These are phyloP conservation scores for Camellia oleifera DNA, from an alignment of 179 eudicot species.

Conservation along the genomic window DNA sequence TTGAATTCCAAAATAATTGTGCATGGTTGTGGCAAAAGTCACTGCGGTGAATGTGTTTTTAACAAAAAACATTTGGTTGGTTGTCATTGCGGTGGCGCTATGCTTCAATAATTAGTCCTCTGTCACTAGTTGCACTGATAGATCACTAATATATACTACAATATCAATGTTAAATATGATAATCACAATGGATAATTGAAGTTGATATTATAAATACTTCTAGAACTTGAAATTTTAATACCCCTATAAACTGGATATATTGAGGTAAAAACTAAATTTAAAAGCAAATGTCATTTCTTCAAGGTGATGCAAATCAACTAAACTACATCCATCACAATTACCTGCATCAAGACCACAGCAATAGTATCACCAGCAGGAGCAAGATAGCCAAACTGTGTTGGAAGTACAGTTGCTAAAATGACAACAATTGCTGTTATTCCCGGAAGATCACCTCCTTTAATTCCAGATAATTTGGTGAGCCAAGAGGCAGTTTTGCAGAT, in stretches of 20 bases:
- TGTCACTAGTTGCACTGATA: no score
- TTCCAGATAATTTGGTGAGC: constrained; percentile 54
- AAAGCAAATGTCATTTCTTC: not conserved
- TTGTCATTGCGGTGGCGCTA: no score
- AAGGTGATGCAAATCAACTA: not conserved
- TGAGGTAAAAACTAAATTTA: no score
- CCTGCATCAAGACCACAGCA: constrained; percentile 89
- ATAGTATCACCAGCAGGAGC: constrained; percentile 86
- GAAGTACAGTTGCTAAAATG: constrained; percentile 66
- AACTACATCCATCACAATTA: constrained; percentile 16
- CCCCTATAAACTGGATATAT: not conserved
- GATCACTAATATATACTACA: no score
- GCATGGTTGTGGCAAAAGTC: no score
- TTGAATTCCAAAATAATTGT: no score
- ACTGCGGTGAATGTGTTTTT: no score
- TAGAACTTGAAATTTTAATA: not conserved
- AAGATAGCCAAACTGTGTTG: constrained; percentile 53
- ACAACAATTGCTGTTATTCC: constrained; percentile 76
- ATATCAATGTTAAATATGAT: no score
- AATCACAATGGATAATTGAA: no score
- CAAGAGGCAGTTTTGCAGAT: constrained; percentile 67
- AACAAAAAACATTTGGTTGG: no score
- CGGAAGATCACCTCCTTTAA: constrained; percentile 81
- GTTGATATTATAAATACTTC: no score
- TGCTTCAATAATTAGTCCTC: no score